Evolutionary conservation across 1,284 basidiomycete genomes (phyloP).

Genomic region (Apiotrichum montevideense): DNA sequence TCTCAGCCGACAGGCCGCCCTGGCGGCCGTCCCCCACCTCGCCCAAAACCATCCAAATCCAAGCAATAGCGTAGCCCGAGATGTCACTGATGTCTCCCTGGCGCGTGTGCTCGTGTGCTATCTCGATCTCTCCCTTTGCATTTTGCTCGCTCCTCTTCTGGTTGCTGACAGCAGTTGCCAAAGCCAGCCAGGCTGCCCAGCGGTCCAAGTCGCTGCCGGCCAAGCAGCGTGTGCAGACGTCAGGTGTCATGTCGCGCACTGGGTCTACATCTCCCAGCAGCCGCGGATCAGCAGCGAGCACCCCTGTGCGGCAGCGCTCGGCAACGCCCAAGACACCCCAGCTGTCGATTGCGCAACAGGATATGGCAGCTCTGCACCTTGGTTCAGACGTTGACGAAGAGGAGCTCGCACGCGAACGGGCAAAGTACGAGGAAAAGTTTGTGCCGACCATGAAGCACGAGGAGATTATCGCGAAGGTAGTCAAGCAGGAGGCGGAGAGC

Average conservation of each 20-base stretch:
- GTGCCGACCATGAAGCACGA: conserved; percentile 69
- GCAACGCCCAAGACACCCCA: conserved; percentile 13
- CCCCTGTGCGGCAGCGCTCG: conserved; percentile 50
- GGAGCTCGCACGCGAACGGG: conserved; percentile 46
- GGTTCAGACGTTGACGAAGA: conserved; percentile 45
- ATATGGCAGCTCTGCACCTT: conserved; percentile 70
- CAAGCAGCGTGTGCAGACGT: conserved; percentile 21
- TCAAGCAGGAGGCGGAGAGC: conserved; percentile 53
- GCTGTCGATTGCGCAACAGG: conserved; percentile 37
- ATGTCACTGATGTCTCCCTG: conserved; percentile 19
- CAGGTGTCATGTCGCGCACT: neutral
- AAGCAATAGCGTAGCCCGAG: conserved; percentile 2
- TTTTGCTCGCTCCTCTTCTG: neutral
- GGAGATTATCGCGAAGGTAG: conserved; percentile 78
- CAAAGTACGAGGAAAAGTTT: conserved; percentile 53
- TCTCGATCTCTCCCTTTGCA: neutral
- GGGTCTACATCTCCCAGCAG: conserved; percentile 11
- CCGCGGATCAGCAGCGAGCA: conserved; percentile 18
- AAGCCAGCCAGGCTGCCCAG: conserved; percentile 24
- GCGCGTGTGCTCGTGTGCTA: neutral
- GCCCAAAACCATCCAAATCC: neutral
- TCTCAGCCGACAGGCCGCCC: too few relatives aligned
- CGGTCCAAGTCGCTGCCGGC: conserved; percentile 33
- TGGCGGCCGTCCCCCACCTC: neutral
- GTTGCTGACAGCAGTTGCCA: conserved; percentile 24